A percentile compares a stretch with the other conserved stretches of the same genome.
These are phyloP conservation scores for Aspergillus flavus DNA, from an alignment of 2,329 filamentous ascomycete genomes.

Conservation along the genomic window DNA sequence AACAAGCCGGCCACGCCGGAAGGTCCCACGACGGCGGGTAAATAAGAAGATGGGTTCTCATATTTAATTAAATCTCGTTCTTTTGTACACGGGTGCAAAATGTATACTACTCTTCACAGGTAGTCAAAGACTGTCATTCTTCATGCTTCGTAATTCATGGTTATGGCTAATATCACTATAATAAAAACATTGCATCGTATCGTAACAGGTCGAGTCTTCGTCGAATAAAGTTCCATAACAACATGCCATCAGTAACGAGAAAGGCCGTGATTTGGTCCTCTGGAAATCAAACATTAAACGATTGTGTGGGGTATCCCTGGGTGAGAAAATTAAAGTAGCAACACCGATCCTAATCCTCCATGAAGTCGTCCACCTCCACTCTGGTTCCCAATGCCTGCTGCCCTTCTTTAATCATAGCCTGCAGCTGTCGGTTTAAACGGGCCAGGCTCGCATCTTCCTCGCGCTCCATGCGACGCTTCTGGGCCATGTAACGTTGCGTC, in stretches of 20 bases:
- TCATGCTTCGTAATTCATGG: slow-evolving; percentile 6
- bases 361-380: slow-evolving; percentile 62
- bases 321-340: neutral
- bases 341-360: slow-evolving; percentile 33
- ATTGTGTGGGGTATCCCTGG: slow-evolving; percentile 6
- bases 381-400: slow-evolving; percentile 80
- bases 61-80: too few species aligned
- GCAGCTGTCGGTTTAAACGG: slow-evolving; percentile 75
- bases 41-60: neutral
- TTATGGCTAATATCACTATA: slow-evolving; percentile 3
- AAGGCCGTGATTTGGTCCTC: neutral
- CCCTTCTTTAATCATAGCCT: slow-evolving; percentile 86
- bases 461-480: slow-evolving; percentile 70
- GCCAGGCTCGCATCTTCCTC: slow-evolving; percentile 79
- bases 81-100: too few species aligned
- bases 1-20: too few species aligned
- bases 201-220: slow-evolving; percentile 1
- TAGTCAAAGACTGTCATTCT: neutral
- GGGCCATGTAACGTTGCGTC: slow-evolving; percentile 72
- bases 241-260: neutral
- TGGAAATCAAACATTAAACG: slow-evolving; percentile 1
- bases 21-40: neutral
- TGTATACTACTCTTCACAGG: neutral
- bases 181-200: slow-evolving; percentile 6
- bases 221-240: neutral